These are phyloP conservation scores for Pseudodiploospora longispora DNA, from an alignment of 2,329 filamentous ascomycete genomes.

Conservation along the genomic window DNA sequence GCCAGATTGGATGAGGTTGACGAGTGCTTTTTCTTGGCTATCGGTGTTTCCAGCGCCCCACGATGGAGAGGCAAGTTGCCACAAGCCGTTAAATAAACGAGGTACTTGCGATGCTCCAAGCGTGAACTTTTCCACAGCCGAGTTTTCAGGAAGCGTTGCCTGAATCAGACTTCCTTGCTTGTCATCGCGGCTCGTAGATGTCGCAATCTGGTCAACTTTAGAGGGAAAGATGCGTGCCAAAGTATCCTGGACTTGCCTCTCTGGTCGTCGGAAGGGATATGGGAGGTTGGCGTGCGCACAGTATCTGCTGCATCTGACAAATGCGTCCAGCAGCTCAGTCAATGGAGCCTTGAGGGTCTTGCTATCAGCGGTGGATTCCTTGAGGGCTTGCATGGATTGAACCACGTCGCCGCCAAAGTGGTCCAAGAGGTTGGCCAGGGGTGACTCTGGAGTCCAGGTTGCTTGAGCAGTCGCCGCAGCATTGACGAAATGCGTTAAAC, in stretches of 20 bases:
- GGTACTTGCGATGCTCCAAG: slow-evolving; percentile 15
- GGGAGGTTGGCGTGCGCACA: slow-evolving; percentile 3
- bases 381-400: slow-evolving; percentile 28
- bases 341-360: slow-evolving; percentile 11
- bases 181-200: background rate
- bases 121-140: slow-evolving; percentile 14
- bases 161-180: background rate
- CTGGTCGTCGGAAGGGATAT: slow-evolving; percentile 16
- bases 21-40: slow-evolving; percentile 12
- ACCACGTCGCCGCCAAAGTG: slow-evolving; percentile 26
- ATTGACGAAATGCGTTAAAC: slow-evolving; percentile 6
- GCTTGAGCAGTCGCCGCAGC: slow-evolving; percentile 10
- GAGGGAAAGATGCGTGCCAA: slow-evolving; percentile 16
- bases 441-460: slow-evolving; percentile 4
- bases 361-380: slow-evolving; percentile 19
- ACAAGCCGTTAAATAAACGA: slow-evolving; percentile 22
- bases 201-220: slow-evolving; percentile 1
- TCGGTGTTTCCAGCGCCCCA: slow-evolving; percentile 17
- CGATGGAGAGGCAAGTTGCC: slow-evolving; percentile 23
- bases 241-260: slow-evolving; percentile 24
- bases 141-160: background rate
- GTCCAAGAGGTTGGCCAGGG: slow-evolving; percentile 12
- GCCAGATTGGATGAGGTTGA: slow-evolving; percentile 10
- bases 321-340: slow-evolving; percentile 11
- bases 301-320: slow-evolving; percentile 16